Evolutionary conservation across 1,139 yeast species (phyloP).

Genomic region (Diutina siamensis): DNA sequence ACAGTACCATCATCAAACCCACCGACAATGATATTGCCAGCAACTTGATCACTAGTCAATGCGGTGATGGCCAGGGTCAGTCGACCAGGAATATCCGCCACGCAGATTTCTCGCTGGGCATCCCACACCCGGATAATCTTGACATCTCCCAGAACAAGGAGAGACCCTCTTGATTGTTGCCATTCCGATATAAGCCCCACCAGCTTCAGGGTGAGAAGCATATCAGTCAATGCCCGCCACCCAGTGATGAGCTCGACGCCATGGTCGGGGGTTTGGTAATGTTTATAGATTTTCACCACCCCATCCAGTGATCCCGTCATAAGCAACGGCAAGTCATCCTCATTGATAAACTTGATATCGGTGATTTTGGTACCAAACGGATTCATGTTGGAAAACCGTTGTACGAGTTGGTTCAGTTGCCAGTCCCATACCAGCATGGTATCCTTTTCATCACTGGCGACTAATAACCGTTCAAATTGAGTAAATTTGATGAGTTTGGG

Average conservation of each 20-base stretch:
- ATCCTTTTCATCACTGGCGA: constrained; percentile 78
- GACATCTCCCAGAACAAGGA: constrained; percentile 91
- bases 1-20: constrained; percentile 93
- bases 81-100: constrained; percentile 82
- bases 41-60: constrained; percentile 88
- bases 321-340: constrained; percentile 79
- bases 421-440: constrained; percentile 85
- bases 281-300: constrained; percentile 72
- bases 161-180: constrained; percentile 93
- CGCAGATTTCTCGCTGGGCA: constrained; percentile 84
- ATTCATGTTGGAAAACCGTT: constrained; percentile 72
- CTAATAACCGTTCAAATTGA: constrained; percentile 80
- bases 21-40: constrained; percentile 83
- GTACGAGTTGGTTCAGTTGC: constrained; percentile 45
- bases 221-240: constrained; percentile 89
- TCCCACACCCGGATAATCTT: constrained; percentile 91
- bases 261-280: constrained; percentile 38
- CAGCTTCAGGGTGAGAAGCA: constrained; percentile 67
- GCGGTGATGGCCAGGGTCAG: constrained; percentile 85
- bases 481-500: constrained; percentile 73
- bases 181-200: constrained; percentile 86
- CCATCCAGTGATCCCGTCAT: constrained; percentile 93
- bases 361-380: constrained; percentile 85
- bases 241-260: constrained; percentile 61
- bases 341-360: constrained; percentile 76